Conservation (phyloP, 345 rosid genomes). For the Isatis tinctoria region DNA sequence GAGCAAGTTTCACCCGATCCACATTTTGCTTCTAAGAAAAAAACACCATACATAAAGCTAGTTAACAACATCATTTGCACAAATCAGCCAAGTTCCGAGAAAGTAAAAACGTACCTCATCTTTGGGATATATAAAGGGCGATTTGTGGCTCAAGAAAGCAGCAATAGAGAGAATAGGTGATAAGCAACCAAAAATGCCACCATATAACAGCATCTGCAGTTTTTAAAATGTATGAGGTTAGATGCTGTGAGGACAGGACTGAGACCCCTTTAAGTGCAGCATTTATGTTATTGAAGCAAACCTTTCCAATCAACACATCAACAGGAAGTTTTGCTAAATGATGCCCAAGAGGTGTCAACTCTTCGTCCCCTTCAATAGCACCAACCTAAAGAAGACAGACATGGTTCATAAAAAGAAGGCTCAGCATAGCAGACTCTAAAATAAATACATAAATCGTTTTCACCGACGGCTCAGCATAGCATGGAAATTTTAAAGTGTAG, state of each 20-base stretch:
- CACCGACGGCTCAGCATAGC: conserved; percentile 3
- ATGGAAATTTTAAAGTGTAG: not conserved
- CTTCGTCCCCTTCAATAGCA: conserved; percentile 88
- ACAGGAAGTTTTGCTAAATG: conserved; percentile 94
- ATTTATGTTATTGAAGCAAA: conserved; percentile 10
- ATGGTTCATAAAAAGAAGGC: conserved; percentile 1
- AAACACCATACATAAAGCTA: not conserved
- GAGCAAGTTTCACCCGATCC: conserved; percentile 69
- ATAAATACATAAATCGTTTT: no score
- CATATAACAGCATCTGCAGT: conserved; percentile 82
- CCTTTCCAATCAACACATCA: conserved; percentile 88
- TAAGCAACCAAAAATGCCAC: conserved; percentile 90
- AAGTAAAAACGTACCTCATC: conserved; percentile 54
- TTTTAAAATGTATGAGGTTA: conserved; percentile 2
- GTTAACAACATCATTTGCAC: not conserved
- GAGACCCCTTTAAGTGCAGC: not conserved
- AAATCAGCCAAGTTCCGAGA: not conserved
- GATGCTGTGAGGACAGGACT: not conserved
- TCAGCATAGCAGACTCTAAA: no score
- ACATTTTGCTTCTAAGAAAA: conserved; percentile 58
- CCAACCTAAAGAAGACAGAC: conserved; percentile 66
- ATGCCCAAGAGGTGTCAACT: conserved; percentile 87
- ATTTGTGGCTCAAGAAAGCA: conserved; percentile 81
- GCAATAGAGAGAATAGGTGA: conserved; percentile 93
- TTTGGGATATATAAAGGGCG: conserved; percentile 82